Percentiles rank a stretch among this genome's conserved stretches.
Conservation (phyloP, 2,329 filamentous ascomycete genomes). For the Fusarium aywerte region DNA sequence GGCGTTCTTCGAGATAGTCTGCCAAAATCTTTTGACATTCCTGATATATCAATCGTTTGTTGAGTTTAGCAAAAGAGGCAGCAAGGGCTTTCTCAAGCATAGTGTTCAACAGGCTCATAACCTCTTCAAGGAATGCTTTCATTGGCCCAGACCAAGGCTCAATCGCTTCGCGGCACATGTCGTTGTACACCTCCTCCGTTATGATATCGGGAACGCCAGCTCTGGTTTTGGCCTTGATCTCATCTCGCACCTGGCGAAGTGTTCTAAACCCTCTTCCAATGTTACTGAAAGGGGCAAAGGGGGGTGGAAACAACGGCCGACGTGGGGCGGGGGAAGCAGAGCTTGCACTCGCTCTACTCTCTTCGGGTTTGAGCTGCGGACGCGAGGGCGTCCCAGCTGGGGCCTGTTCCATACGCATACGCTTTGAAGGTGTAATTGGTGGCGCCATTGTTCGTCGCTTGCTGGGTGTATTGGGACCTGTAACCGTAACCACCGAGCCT, state of each 20-base stretch:
- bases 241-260: conserved; percentile 62
- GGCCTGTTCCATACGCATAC: conserved; percentile 42
- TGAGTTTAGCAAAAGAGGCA: conserved; percentile 58
- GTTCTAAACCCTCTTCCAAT: conserved; percentile 58
- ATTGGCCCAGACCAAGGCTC: conserved; percentile 67
- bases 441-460: conserved; percentile 47
- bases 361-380: conserved; percentile 54
- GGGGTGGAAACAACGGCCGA: conserved; percentile 44
- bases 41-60: conserved; percentile 62
- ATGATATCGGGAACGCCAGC: conserved; percentile 69
- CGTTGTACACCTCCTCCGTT: conserved; percentile 69
- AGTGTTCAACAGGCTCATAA: conserved; percentile 59
- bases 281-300: conserved; percentile 55
- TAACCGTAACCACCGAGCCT: conserved; percentile 39
- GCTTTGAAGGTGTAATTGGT: conserved; percentile 51
- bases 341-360: conserved; percentile 46
- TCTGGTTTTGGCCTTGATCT: conserved; percentile 65
- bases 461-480: conserved; percentile 41
- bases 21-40: conserved; percentile 58
- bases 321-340: conserved; percentile 23
- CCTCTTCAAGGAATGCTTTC: conserved; percentile 58
- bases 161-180: conserved; percentile 67
- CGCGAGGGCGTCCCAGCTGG: conserved; percentile 18
- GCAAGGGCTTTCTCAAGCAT: conserved; percentile 61
- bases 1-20: conserved; percentile 56